Base-by-base conservation (phyloP, 805 yeast genomes). In the Pichia insulana region DNA sequence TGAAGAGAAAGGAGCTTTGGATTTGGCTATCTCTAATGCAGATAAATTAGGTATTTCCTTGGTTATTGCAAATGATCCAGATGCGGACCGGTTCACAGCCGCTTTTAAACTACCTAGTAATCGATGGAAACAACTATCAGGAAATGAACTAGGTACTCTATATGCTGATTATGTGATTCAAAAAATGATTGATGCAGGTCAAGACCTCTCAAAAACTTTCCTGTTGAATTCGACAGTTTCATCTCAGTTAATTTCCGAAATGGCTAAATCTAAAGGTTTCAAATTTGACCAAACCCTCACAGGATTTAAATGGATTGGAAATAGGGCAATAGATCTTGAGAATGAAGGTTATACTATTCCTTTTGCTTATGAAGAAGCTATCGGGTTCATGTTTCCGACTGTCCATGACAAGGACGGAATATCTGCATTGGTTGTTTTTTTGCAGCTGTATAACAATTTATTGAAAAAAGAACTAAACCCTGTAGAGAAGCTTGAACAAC, bases 251-350 rank as follows among this genome's bases (percentile, higher is more conserved):
- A 67, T 89, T 37, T 64, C 66, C 9, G 65, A 79, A 2, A 76
- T 88, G 78, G 92, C 96, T 1, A 59, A 68, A 4, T 56, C 54
- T 4, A 68, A 74, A 36, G 80, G 81, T 0, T 80, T 82, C 56
- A 67, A 74, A 36, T 83, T 71, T 60, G 71, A 67, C 34, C 97
- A 92, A 48, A 90, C 97, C 0, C 69, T 90, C 43, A 90, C 97
- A 1, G 98, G 98, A 1, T 90, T 90, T 68, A 90, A 90, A 63
- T 90, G 98, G 98, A 81, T 90, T 30, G 98, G 97, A 3, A 90
- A 90, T 57, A 74, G 77, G 49, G 92, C 96, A 2, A 76, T 82
- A 30, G 83, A 80, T 7, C 65, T 85, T 38, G 87, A 83, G 49
- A 47, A 56, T 0, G 58, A 73, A 35, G 95, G 95, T 0, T 76